Evolutionary conservation across 2,329 filamentous ascomycete genomes (phyloP), one percentile per base, ranked within the genome.

Genomic region (Colletotrichum tofieldiae): DNA sequence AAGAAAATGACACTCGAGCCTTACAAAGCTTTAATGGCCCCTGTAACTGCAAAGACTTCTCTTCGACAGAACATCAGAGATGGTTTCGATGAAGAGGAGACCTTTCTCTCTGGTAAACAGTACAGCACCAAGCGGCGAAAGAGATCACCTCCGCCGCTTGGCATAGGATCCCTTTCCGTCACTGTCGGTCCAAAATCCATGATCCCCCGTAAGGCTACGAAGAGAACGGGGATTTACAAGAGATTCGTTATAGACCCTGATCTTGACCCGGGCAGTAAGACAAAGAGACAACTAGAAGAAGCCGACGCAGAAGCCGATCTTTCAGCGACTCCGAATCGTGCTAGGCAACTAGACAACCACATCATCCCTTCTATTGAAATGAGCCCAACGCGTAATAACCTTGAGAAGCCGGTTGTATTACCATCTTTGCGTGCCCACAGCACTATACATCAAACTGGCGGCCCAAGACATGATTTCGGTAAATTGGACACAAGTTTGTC

Each of bases 21-120:
- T 9, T 49, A 47, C 51, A 58, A 29, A 12, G 14, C 23, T 12
- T 16, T 35, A 20, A 7, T 29, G 16, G n/a, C 16, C 8, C 29
- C 63, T n/a, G 20, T 9, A 41, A 55, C 35, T 9, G 29, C 35
- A 20, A 39, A 65, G 9, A 6, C 5, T 23, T 26, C 39, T 35
- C 29, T 47, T 35, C 26, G 14, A 32, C 20, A 47, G 47, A 37
- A 39, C 29, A 37, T 56, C 29, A 58, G 51, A 16, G 62, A 65
- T 58, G 62, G 62, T 14, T 65, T 65, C 7, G 26, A 45, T 20
- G 26, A 43, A n/a, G 14, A 56, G 11, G 51, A 65, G n/a, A 26
- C 39, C 29, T n/a, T 26, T 45, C 6, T 32, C 9, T 16, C 4
- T 5, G 37, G 26, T 35, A 64, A 35, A 29, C 62, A 47, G 18